phyloP scores from a whole-genome alignment of 768 basidiomycete genomes.

The Sarcodon sp. region DNA sequence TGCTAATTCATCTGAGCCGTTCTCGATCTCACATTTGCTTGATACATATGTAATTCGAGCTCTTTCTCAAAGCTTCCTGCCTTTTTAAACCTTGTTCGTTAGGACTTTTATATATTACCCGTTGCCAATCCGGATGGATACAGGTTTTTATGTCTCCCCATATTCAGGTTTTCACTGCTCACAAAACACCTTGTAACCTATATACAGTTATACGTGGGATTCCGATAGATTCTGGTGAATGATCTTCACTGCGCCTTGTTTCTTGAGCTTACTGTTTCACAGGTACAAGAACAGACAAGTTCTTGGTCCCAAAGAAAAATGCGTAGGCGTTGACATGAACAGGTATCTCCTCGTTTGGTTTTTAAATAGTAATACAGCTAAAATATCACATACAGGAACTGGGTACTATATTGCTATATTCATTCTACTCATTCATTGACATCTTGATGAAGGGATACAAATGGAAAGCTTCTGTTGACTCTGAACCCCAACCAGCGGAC shows the following conservation, averaged over 20 bases:
- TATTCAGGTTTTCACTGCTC: no score
- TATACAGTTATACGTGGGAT: slow-evolving; percentile 47
- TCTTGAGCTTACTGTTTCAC: background rate
- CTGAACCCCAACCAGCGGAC: slow-evolving; percentile 18
- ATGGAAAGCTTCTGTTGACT: slow-evolving; percentile 32
- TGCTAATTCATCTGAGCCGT: slow-evolving; percentile 29
- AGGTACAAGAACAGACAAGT: slow-evolving; percentile 65
- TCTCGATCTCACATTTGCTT: slow-evolving; percentile 36
- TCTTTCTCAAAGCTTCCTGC: background rate
- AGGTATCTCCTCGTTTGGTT: slow-evolving; percentile 22
- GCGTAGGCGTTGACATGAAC: slow-evolving; percentile 71
- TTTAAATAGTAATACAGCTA: background rate
- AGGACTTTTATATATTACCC: slow-evolving; percentile 60
- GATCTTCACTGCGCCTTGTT: background rate
- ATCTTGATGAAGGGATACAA: slow-evolving; percentile 45
- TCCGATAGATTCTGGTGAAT: slow-evolving; percentile 48
- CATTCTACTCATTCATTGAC: background rate
- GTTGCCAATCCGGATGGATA: slow-evolving; percentile 66
- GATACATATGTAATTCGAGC: slow-evolving; percentile 29
- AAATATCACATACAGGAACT: slow-evolving; percentile 33
- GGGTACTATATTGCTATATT: slow-evolving; percentile 23
- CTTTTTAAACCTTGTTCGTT: background rate
- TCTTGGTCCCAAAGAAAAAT: slow-evolving; percentile 32
- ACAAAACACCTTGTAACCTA: no score
- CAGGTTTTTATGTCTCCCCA: slow-evolving; percentile 6